These are phyloP conservation scores for Pseudomicrostroma phylloplanum DNA, from an alignment of 1,284 basidiomycete genomes.

Conservation along the genomic window DNA sequence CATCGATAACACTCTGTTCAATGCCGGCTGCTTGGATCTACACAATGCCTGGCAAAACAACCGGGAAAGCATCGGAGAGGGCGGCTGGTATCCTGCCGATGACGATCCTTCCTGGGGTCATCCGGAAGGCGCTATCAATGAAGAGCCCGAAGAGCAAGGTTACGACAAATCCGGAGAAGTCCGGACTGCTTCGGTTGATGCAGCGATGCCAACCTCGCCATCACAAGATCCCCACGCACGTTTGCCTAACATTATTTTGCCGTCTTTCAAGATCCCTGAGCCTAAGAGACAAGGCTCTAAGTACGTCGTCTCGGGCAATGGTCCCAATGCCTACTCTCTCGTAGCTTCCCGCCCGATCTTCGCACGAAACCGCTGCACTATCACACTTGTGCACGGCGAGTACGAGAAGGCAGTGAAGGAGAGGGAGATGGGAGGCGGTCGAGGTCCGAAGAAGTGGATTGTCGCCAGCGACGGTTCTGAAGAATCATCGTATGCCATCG, in stretches of 20 bases:
- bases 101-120: background rate
- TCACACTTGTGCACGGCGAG: slow-evolving; percentile 67
- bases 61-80: background rate
- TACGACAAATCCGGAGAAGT: slow-evolving; percentile 20
- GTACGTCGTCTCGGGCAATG: slow-evolving; percentile 10
- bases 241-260: slow-evolving; percentile 3
- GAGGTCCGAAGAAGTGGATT: slow-evolving; percentile 68
- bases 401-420: slow-evolving; percentile 41
- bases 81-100: slow-evolving; percentile 4
- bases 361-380: slow-evolving; percentile 85
- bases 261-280: background rate
- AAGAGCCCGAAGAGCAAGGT: slow-evolving; percentile 19
- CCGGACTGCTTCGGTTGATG: background rate
- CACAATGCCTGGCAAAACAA: slow-evolving; percentile 33
- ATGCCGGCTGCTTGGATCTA: slow-evolving; percentile 36
- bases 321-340: background rate
- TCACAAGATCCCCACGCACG: slow-evolving; percentile 5
- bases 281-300: slow-evolving; percentile 20
- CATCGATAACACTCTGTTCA: slow-evolving; percentile 40
- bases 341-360: slow-evolving; percentile 62
- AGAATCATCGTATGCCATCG: slow-evolving; percentile 42
- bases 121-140: slow-evolving; percentile 13
- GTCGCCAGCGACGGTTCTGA: slow-evolving; percentile 90
- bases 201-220: background rate
- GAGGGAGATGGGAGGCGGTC: slow-evolving; percentile 43